Evolutionary conservation across 1,139 yeast species (phyloP).

Genomic region (Pichia sp.): DNA sequence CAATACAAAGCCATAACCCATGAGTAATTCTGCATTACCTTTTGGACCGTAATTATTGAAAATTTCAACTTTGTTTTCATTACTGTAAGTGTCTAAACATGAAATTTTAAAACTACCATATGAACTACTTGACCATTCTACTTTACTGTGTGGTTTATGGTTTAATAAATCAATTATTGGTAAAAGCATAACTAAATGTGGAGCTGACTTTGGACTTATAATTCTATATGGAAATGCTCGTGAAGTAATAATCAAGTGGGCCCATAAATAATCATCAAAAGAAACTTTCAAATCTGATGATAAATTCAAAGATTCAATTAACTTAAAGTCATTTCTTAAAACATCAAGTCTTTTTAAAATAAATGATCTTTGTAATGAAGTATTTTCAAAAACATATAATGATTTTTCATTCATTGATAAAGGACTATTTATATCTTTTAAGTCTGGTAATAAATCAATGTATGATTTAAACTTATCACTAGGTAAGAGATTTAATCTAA

Average conservation of each 20-base stretch:
- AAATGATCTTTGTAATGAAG: conserved; percentile 35
- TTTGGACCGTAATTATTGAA: conserved; percentile 83
- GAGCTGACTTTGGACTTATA: conserved; percentile 31
- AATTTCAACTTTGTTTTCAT: conserved; percentile 35
- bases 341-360: conserved; percentile 12
- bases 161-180: conserved; percentile 77
- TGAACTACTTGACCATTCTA: conserved; percentile 45
- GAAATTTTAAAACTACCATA: conserved; percentile 13
- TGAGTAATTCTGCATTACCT: conserved; percentile 71
- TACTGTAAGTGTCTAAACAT: conserved; percentile 21
- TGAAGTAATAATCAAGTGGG: conserved; percentile 65
- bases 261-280: conserved; percentile 67
- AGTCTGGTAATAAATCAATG: conserved; percentile 49
- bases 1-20: conserved; percentile 65
- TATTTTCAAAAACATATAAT: conserved; percentile 46
- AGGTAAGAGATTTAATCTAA: background rate
- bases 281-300: conserved; percentile 39
- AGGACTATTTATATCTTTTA: conserved; percentile 50
- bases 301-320: background rate
- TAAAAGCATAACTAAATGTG: conserved; percentile 54
- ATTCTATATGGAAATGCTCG: conserved; percentile 72
- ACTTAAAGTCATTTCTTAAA: conserved; percentile 15
- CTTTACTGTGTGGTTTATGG: conserved; percentile 55
- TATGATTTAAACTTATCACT: conserved; percentile 38
- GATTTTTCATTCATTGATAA: conserved; percentile 52